Evolutionary conservation across 139 green algal genomes (phyloP), one percentile per base, ranked within the genome.

Genomic region (Bryopsis sp.): DNA sequence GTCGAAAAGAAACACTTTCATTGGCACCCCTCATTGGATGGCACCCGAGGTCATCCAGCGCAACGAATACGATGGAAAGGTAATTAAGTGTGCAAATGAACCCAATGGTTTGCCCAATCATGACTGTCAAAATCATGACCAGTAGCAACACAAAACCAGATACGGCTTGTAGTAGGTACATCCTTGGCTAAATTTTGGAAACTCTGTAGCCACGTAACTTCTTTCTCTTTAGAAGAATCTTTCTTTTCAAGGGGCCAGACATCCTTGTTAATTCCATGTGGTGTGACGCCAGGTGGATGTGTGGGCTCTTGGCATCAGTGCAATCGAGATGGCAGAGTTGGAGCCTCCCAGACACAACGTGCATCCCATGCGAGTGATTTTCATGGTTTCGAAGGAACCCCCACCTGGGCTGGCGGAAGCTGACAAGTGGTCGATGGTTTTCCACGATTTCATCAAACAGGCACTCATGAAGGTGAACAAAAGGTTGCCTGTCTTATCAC

Each of bases 1-100:
- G 76, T 84, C 76, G 46, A 96, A 96, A 78, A 78, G 86, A 60
- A 91, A 95, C 75, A 96, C 91, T n/a, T 97, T 96, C 80, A 96
- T 97, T 37, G 91, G 91, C 31, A 97, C 91, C 2, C 91, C 91
- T 15, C 91, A 97, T 84, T 97, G 91, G 90, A 97, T 97, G 91
- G 89, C 91, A 2, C 91, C 91, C 0, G 91, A 97, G 75, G 88
- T 97, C 70, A 95, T 97, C 35, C 84, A 92, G 71, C 87, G 92
- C 67, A 85, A 72, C 60, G 72, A 86, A 47, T 97, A 97, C 68
- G 89, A 96, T 48, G 88, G 89, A 67, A 96, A 96, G 83, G 91
- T 95, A 50, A 8, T 34, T n/a, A 47, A 50, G 15, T 32, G 50
- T 35, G 6, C 15, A 33, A 15, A 61, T 35, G 8, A 33, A 8